Conservation (phyloP, 805 yeast genomes). For the Saturnispora besseyi region DNA sequence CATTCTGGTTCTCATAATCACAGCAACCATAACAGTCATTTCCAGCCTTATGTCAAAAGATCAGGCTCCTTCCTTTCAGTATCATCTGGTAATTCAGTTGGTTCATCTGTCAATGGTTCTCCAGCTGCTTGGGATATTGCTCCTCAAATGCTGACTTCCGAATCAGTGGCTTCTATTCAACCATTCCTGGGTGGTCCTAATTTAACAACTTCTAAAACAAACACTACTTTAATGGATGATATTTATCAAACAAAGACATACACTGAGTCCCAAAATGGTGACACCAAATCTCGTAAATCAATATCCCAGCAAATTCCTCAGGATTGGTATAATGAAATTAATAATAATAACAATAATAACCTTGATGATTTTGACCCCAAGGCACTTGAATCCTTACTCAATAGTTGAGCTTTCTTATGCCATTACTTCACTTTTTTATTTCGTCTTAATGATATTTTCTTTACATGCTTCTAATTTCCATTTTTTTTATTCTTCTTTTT, state of each 20-base stretch:
- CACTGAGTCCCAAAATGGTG: conserved; percentile 17
- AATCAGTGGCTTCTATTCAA: conserved; percentile 17
- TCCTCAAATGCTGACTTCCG: conserved; percentile 21
- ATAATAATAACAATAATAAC: not conserved
- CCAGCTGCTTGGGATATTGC: conserved; percentile 17
- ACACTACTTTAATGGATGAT: conserved; percentile 28
- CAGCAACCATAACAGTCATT: conserved; percentile 18
- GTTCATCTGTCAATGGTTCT: conserved; percentile 22
- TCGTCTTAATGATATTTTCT: not conserved
- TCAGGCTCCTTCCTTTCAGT: conserved; percentile 20
- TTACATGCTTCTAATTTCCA: not conserved
- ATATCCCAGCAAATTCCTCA: not conserved
- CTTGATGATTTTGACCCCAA: not conserved
- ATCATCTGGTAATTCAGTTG: conserved; percentile 21
- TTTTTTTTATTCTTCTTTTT: not conserved
- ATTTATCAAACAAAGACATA: conserved; percentile 26
- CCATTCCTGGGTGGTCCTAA: conserved; percentile 16
- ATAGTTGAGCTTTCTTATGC: not conserved
- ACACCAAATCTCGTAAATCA: conserved; percentile 1
- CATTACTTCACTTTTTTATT: not conserved
- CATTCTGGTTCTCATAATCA: conserved; percentile 19
- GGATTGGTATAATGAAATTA: not conserved
- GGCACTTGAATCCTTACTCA: not conserved
- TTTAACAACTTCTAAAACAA: conserved; percentile 25
- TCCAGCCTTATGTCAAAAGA: conserved; percentile 18